Percentiles rank a stretch among this genome's conserved stretches.
These are phyloP conservation scores for Alternaria metachromatica DNA, from an alignment of 2,329 filamentous ascomycete genomes.

Conservation along the genomic window DNA sequence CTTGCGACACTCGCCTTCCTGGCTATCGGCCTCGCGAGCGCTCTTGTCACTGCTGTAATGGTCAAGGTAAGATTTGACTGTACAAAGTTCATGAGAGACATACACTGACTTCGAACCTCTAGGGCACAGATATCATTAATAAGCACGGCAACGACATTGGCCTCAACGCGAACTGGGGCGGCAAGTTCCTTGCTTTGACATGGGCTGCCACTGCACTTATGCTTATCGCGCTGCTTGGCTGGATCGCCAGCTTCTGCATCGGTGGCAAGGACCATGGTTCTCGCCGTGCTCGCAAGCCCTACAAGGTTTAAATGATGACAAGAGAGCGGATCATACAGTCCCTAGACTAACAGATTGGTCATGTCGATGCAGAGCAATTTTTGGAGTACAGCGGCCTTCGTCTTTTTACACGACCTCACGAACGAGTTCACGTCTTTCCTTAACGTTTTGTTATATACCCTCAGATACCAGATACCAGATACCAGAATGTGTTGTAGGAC, in stretches of 20 bases:
- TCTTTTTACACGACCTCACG: neutral
- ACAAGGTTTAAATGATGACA: neutral
- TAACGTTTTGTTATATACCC: conserved; percentile 7
- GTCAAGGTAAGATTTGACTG: conserved; percentile 47
- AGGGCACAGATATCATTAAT: conserved; percentile 60
- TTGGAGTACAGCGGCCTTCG: neutral
- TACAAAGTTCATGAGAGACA: neutral
- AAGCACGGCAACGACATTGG: conserved; percentile 59
- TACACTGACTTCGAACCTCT: too few relatives aligned
- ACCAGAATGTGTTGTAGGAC: neutral
- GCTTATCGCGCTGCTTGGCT: conserved; percentile 44
- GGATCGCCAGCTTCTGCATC: conserved; percentile 41
- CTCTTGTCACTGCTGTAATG: conserved; percentile 71
- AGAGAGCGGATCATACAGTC: neutral
- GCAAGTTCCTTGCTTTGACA: conserved; percentile 64
- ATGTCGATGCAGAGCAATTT: neutral
- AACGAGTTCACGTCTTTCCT: neutral
- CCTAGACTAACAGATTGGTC: neutral
- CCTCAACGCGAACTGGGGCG: conserved; percentile 58
- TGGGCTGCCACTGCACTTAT: conserved; percentile 63
- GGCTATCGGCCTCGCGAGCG: conserved; percentile 73
- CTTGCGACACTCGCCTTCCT: conserved; percentile 61
- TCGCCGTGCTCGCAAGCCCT: neutral
- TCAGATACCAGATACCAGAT: neutral
- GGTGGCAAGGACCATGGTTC: conserved; percentile 11